Conservation (phyloP, 208 protist genomes). For the Leishmania lainsoni region DNA sequence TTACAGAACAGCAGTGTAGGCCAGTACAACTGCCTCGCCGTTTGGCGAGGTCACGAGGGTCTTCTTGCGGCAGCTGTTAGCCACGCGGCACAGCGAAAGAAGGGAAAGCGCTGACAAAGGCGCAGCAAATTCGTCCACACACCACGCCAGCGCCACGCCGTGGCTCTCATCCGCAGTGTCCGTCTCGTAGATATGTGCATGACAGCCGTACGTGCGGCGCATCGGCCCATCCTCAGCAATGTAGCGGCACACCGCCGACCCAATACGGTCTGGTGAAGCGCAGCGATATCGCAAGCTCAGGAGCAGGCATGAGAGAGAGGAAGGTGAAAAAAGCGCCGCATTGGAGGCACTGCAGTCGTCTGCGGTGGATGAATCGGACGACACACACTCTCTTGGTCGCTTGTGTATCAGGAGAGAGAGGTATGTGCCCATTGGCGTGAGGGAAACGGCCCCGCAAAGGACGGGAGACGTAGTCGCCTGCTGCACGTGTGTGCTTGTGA, state of each 20-base stretch:
- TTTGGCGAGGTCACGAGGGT: constrained; percentile 37
- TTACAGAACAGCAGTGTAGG: constrained; percentile 50
- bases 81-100: constrained; percentile 68
- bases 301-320: constrained; percentile 13
- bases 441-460: background rate
- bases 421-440: background rate
- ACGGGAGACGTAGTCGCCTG: background rate
- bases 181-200: constrained; percentile 70
- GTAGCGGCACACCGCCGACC: constrained; percentile 38
- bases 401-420: background rate
- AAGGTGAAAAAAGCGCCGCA: background rate
- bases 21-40: constrained; percentile 32
- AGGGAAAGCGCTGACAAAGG: constrained; percentile 38
- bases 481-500: background rate
- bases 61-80: constrained; percentile 78
- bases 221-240: constrained; percentile 44
- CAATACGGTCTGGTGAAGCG: background rate
- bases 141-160: constrained; percentile 73
- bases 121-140: constrained; percentile 21
- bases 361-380: background rate
- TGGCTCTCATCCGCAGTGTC: constrained; percentile 45
- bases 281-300: constrained; percentile 22
- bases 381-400: background rate
- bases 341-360: background rate
- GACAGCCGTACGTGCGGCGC: constrained; percentile 62